Conservation (phyloP, 2,329 filamentous ascomycete species). For the Fusarium ramigenum region DNA sequence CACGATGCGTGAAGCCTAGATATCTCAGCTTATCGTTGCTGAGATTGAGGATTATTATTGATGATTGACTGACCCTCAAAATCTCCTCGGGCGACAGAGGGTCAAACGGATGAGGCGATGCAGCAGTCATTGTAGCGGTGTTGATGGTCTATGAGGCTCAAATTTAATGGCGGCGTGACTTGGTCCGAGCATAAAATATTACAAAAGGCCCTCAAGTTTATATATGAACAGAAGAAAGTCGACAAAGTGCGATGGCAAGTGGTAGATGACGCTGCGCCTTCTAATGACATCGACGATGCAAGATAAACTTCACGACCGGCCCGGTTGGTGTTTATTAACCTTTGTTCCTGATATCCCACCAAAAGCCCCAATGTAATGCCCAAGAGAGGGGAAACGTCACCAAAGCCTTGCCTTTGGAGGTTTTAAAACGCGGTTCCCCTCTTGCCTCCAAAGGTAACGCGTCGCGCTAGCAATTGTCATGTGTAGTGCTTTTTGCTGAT, state of each 20-base stretch:
- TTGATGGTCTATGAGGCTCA: background rate
- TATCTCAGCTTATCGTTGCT: background rate
- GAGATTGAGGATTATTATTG: too few species aligned
- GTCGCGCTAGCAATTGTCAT: background rate
- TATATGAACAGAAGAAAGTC: background rate
- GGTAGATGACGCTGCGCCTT: background rate
- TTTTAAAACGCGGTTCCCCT: background rate
- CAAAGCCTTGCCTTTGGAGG: conserved; percentile 8
- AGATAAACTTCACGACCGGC: background rate
- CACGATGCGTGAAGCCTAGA: conserved; percentile 38
- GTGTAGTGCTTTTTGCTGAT: background rate
- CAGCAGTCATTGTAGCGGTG: background rate
- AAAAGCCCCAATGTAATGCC: background rate
- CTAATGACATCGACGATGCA: background rate
- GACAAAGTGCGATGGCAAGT: background rate
- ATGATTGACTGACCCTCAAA: conserved; percentile 16
- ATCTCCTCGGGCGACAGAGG: conserved; percentile 43
- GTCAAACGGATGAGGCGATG: conserved; percentile 38
- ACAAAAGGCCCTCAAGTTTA: background rate
- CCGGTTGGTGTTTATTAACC: background rate
- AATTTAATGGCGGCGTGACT: too few species aligned
- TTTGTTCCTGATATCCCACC: background rate
- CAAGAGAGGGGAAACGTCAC: background rate
- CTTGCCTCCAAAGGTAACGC: conserved; percentile 1
- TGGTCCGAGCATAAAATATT: background rate